Base-by-base conservation (phyloP, 139 green algal species). In the Deuterostichococcus epilithicus region DNA sequence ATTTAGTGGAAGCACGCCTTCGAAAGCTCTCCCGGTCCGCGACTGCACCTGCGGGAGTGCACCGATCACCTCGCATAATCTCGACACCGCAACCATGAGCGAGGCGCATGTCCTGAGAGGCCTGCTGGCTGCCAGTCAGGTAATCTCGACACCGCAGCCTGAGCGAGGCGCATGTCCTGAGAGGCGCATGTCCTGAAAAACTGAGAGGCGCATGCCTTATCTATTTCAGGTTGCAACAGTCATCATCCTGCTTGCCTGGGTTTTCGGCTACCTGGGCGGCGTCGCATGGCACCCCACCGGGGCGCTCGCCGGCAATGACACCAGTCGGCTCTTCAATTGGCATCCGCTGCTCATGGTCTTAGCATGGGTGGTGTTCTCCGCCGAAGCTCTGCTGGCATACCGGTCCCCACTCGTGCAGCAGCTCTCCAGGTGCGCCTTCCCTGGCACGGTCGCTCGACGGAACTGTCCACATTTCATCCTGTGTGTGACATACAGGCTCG, bases 291-390 rank as follows among this genome's bases (percentile, higher is more conserved):
- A 13, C 10, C 74, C 82, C 1, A 34, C 13, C 58, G 15, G 37
- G 28, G 36, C 38, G 10, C 39, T 63, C 28, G 81, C 68, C 0
- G 36, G n/a, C 37, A 86, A 88, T 38, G 80, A 86, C 80, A 94
- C 89, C 0, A 28, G 30, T 0, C 65, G 73, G 22, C 58, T 94
- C 0, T 94, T 94, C 79, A 94, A 94, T 71, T 94, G 88, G 88
- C 89, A 94, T 70, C 89, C 89, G 0, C 26, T 94, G 25, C 74
- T 92, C 2, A 90, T 93, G 82, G 85, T 79, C 0, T 42, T 91
- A 32, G 88, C 81, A 0, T 91, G 91, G 66, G 75, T 65, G 0
- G 78, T 91, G 25, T 81, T 91, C 39, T 92, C 91, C 83, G 74
- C 76, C 0, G 89, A 94, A 73, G 88, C 88, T 0, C 59, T 94